These are phyloP conservation scores for Mallotus nudiflorus DNA, from an alignment of 345 rosid genomes.

Conservation along the genomic window DNA sequence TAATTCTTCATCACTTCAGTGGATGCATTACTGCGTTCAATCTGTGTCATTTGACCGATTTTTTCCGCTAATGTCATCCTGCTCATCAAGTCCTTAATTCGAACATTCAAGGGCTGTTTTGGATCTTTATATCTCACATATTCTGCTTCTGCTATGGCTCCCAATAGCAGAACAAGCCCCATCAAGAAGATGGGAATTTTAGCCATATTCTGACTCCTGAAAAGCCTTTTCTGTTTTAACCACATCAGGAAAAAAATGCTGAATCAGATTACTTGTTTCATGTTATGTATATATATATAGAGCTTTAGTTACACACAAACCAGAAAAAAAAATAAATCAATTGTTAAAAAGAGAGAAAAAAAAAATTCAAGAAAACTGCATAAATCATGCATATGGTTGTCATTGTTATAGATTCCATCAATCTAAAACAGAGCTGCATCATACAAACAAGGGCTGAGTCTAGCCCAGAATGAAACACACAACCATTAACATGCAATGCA, in stretches of 20 bases:
- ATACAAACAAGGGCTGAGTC: too few relatives aligned
- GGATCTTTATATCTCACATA: slow-evolving; percentile 70
- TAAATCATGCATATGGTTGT: too few relatives aligned
- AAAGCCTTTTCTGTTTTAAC: neutral
- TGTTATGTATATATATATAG: too few relatives aligned
- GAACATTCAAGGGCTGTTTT: slow-evolving; percentile 46
- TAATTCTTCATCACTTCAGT: slow-evolving; percentile 66
- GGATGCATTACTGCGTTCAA: slow-evolving; percentile 69
- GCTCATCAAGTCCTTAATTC: slow-evolving; percentile 66
- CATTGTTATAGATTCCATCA: too few relatives aligned
- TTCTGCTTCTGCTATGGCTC: slow-evolving; percentile 30
- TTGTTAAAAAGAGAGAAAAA: too few relatives aligned
- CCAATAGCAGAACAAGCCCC: slow-evolving; percentile 33
- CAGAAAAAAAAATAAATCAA: too few relatives aligned
- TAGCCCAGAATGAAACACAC: neutral
- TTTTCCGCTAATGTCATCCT: slow-evolving; percentile 87
- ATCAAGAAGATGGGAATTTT: slow-evolving; percentile 27
- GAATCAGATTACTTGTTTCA: slow-evolving; percentile 1
- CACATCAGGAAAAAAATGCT: neutral
- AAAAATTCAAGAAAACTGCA: too few relatives aligned
- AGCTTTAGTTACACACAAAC: too few relatives aligned
- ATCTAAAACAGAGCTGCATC: too few relatives aligned
- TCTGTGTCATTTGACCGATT: slow-evolving; percentile 93
- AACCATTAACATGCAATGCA: neutral
- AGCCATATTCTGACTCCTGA: slow-evolving; percentile 25